Conservation (phyloP, 2,329 filamentous ascomycete genomes). For the Fusarium siculi region DNA sequence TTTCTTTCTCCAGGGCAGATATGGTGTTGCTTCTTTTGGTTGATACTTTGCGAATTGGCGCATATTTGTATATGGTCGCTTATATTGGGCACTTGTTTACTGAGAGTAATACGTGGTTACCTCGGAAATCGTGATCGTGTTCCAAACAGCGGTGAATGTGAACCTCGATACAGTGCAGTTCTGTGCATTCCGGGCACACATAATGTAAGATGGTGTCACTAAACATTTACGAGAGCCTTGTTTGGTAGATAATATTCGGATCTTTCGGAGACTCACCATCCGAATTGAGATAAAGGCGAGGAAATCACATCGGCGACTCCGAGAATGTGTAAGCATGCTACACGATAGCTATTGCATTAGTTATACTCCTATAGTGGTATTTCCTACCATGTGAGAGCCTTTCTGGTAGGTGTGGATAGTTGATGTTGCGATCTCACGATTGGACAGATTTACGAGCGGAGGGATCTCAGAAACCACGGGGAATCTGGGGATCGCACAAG, state of each 20-base stretch:
- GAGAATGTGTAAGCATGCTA: slow-evolving; percentile 20
- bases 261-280: slow-evolving; percentile 11
- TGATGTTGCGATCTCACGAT: slow-evolving; percentile 13
- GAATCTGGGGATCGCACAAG: slow-evolving; percentile 23
- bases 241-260: slow-evolving; percentile 11
- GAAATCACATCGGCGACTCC: slow-evolving; percentile 19
- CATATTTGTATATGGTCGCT: background rate
- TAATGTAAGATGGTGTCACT: background rate
- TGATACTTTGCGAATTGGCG: background rate
- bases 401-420: background rate
- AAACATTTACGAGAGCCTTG: background rate
- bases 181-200: background rate
- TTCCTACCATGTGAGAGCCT: background rate
- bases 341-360: background rate
- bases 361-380: background rate
- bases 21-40: background rate
- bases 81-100: background rate
- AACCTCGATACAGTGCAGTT: background rate
- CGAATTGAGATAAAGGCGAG: slow-evolving; percentile 3
- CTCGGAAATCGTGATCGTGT: background rate
- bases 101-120: background rate
- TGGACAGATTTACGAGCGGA: slow-evolving; percentile 12
- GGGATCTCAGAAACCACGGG: slow-evolving; percentile 22
- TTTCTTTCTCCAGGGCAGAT: slow-evolving; percentile 1
- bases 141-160: slow-evolving; percentile 5